These are phyloP conservation scores for Verbena officinalis DNA, from an alignment of 257 asterid species.

Conservation along the genomic window DNA sequence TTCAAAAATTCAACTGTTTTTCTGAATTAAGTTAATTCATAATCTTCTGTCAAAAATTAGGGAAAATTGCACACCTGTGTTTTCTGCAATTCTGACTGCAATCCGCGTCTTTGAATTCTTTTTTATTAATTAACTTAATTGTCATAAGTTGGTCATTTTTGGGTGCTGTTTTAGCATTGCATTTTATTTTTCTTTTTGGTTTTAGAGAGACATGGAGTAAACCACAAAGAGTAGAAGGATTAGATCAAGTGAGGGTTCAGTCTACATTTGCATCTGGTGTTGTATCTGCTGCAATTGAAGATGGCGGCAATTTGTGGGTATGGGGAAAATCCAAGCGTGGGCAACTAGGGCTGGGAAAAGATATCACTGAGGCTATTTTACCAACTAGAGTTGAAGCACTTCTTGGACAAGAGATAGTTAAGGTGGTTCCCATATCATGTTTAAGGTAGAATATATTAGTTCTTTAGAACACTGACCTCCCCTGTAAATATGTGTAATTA, in stretches of 20 bases:
- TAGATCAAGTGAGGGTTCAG: slow-evolving; percentile 56
- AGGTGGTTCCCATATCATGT: slow-evolving; percentile 66
- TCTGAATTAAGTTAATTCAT: background rate
- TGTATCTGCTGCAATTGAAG: slow-evolving; percentile 75
- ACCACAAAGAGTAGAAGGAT: slow-evolving; percentile 73
- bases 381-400: slow-evolving; percentile 80
- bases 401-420: slow-evolving; percentile 66
- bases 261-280: slow-evolving; percentile 87
- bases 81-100: background rate
- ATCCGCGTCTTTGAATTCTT: background rate
- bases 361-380: slow-evolving; percentile 51
- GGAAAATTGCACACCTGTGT: background rate
- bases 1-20: background rate
- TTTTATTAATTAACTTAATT: background rate
- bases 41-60: background rate
- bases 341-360: slow-evolving; percentile 81
- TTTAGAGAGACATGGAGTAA: slow-evolving; percentile 75
- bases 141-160: background rate
- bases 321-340: slow-evolving; percentile 99
- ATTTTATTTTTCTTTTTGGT: background rate
- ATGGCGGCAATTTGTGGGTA: slow-evolving; percentile 91
- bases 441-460: slow-evolving; percentile 55
- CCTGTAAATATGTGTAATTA: too few relatives aligned
- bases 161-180: background rate
- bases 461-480: background rate